Evolutionary conservation across 163 green algal genomes (phyloP), one percentile per base, ranked within the genome.

Genomic region (Chlamydomonas reinhardtii): DNA sequence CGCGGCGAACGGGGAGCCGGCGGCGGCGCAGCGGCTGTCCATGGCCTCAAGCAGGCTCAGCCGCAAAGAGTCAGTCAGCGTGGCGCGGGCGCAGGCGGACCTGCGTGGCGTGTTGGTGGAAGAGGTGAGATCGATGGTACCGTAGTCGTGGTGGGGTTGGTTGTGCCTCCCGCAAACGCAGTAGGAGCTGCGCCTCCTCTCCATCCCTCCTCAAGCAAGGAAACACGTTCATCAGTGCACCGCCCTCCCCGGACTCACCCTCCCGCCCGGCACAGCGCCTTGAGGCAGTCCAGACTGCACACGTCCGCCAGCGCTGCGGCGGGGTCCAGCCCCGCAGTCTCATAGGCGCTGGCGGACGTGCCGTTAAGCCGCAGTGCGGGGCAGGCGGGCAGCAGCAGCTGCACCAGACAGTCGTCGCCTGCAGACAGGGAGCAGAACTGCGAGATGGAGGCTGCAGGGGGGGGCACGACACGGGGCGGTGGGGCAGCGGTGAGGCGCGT

Each of bases 31-130:
- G 24, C 32, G 43, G 14, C 24, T 17, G 80, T 86, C 70, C 80
- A 86, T 86, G 56, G 69, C 56, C 80, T 79, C 54, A 14, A 73
- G 25, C 25, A 86, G 70, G 27, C n/a, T 39, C 69, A 86, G 69
- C 4, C 69, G 69, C 31, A 86, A 56, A 31, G 32, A 34, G 54
- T 86, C 70, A 54, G 79, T 71, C 54, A 86, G 80, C 25, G 15
- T 8, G 34, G 54, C 15, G 8, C 80, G 80, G 27, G 69, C 56
- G 27, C 80, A 86, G 0, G 32, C 27, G n/a, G 48, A n/a, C 15
- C 78, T 85, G 78, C 14, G 11, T 14, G 12, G 14, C 48, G 48
- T 56, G 39, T 5, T 48, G n/a, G n/a, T n/a, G n/a, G n/a, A n/a
- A n/a, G n/a, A n/a, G n/a, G n/a, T n/a, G n/a, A n/a, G n/a, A n/a